Conservation (phyloP, 441 rosid genomes). For the Kokia cookei region DNA sequence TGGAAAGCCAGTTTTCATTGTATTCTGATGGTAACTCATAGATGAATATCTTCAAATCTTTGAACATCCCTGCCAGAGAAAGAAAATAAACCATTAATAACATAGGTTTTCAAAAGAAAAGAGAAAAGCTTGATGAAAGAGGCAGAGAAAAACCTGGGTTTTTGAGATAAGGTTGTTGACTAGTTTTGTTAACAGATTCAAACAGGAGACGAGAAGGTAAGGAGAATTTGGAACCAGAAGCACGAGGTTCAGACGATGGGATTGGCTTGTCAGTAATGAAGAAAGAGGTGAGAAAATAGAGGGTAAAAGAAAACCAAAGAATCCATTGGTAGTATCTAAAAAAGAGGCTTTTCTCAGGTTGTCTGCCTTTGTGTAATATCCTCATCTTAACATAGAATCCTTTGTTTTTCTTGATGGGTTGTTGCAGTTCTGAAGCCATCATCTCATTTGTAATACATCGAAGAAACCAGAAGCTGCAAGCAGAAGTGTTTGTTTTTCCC, state of each 20-base stretch:
- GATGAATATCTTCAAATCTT: slow-evolving; percentile 63
- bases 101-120: not conserved
- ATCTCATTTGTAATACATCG: slow-evolving; percentile 30
- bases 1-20: slow-evolving; percentile 72
- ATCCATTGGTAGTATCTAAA: slow-evolving; percentile 74
- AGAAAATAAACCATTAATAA: not conserved
- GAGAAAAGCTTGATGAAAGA: not conserved
- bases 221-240: slow-evolving; percentile 30
- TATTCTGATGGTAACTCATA: slow-evolving; percentile 74
- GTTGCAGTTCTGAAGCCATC: slow-evolving; percentile 35
- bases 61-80: slow-evolving; percentile 28
- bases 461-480: not conserved
- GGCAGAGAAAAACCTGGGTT: slow-evolving; percentile 13
- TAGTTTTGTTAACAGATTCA: slow-evolving; percentile 44
- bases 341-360: slow-evolving; percentile 39
- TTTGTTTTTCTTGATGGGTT: slow-evolving; percentile 25
- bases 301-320: slow-evolving; percentile 65
- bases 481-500: not conserved
- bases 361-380: slow-evolving; percentile 35
- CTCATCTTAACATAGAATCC: slow-evolving; percentile 54
- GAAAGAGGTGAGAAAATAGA: slow-evolving; percentile 71
- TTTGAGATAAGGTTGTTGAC: slow-evolving; percentile 12
- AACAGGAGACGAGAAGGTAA: slow-evolving; percentile 60
- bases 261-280: slow-evolving; percentile 50
- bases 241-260: slow-evolving; percentile 33